Conservation (phyloP, 2,329 filamentous ascomycete species). For the Colletotrichum coccodes region DNA sequence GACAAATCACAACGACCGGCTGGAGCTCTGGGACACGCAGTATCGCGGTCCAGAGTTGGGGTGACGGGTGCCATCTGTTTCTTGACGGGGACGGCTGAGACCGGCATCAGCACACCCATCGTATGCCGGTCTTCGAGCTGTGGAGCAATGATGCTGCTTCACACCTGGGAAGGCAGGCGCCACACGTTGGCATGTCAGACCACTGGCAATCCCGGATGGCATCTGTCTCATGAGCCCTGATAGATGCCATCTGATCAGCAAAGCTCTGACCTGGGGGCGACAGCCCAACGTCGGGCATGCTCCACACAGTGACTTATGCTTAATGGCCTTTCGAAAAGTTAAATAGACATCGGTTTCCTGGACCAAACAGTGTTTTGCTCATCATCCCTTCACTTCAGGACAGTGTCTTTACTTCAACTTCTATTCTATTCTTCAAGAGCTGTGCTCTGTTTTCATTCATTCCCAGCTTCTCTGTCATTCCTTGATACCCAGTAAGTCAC, state of each 20-base stretch:
- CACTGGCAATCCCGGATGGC: not conserved
- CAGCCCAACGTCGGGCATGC: not conserved
- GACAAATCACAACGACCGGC: conserved; percentile 1
- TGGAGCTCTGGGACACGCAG: not conserved
- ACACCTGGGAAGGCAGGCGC: not conserved
- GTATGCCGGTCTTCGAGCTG: not conserved
- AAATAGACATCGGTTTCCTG: conserved; percentile 21
- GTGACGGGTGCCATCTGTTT: conserved; percentile 29
- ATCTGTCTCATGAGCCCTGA: conserved; percentile 21
- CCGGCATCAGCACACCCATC: conserved; percentile 17
- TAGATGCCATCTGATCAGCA: conserved; percentile 21
- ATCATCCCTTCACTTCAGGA: conserved; percentile 26
- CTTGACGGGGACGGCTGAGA: conserved; percentile 19
- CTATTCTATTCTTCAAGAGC: conserved; percentile 34
- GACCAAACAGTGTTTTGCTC: conserved; percentile 9
- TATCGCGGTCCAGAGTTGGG: not conserved
- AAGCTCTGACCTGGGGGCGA: not conserved
- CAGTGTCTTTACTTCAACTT: conserved; percentile 25
- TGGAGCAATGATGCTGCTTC: conserved; percentile 13
- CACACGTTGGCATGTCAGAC: conserved; percentile 10
- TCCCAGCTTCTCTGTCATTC: conserved; percentile 29
- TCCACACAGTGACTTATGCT: conserved; percentile 24
- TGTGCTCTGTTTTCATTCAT: conserved; percentile 42
- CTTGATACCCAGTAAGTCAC: conserved; percentile 29
- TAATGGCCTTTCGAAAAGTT: conserved; percentile 2